Evolutionary conservation across 2,329 filamentous ascomycete genomes (phyloP), one percentile per base, ranked within the genome.

Genomic region (Penicillium nordicum): DNA sequence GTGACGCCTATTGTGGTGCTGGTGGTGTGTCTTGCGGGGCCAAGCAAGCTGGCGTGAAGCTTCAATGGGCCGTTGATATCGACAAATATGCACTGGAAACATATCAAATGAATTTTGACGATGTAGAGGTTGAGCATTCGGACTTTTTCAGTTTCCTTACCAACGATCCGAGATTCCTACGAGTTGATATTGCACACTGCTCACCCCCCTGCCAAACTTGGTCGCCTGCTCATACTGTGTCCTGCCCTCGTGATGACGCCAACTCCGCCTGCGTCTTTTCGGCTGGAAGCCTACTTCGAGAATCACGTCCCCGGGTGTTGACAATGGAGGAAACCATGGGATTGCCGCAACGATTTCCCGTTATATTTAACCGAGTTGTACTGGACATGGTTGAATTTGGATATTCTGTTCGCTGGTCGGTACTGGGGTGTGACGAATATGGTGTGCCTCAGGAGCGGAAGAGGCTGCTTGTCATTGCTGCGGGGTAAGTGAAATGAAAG

Each of bases 301-400:
- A 81, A 36, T 70, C 81, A 0, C 81, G 79, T 0, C 90, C 91
- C 0, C 80, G 90, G 0, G 67, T 94, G 0, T 82, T 90, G 1
- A 95, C 90, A 0, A 75, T 95, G 0, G 91, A 96, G 64, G 88
- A 96, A 67, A 92, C 90, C 0, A 86, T 84, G 50, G 90, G 89
- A 0, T 80, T 95, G 1, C 70, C 82, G 23, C 72, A 80, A 0
- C 72, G 78, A 0, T 84, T 87, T 53, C 70, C 74, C 11, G 72
- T 76, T 0, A 85, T 82, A 50, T 86, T 92, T 45, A 77, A 81
- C 38, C 73, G 78, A 0, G 71, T 92, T 0, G 75, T 94, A 3
- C 75, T 80, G 27, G 83, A 86, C 32, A 86, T 92, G 51, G 85
- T 88, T 0, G 73, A 81, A 3, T 72, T 80, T 27, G 84, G 84